phyloP scores from a whole-genome alignment of 2,329 filamentous ascomycete species.

The Karstenula rhodostoma region DNA sequence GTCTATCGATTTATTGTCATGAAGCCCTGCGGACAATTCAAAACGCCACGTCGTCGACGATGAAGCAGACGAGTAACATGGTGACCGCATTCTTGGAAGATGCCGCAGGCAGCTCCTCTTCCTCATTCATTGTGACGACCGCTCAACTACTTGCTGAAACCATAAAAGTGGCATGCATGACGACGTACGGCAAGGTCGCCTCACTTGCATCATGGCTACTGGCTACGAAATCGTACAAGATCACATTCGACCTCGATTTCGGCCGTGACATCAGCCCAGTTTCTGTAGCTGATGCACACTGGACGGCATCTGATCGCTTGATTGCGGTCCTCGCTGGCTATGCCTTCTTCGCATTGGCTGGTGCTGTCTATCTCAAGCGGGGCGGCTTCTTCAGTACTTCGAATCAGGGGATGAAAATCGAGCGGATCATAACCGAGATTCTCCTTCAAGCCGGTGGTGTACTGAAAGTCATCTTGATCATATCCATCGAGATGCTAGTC shows the following conservation, averaged over 20 bases:
- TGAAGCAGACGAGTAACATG: slow-evolving; percentile 41
- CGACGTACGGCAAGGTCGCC: slow-evolving; percentile 22
- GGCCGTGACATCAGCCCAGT: slow-evolving; percentile 29
- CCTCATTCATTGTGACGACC: slow-evolving; percentile 25
- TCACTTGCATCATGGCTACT: slow-evolving; percentile 36
- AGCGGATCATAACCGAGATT: slow-evolving; percentile 80
- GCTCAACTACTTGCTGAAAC: slow-evolving; percentile 27
- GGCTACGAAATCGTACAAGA: slow-evolving; percentile 47
- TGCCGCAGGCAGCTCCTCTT: slow-evolving; percentile 31
- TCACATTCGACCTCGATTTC: slow-evolving; percentile 45
- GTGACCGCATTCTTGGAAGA: slow-evolving; percentile 36
- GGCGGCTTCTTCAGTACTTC: slow-evolving; percentile 72
- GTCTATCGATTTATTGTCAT: slow-evolving; percentile 49
- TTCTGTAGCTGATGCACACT: slow-evolving; percentile 49
- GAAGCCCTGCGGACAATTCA: slow-evolving; percentile 48
- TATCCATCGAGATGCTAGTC: slow-evolving; percentile 98
- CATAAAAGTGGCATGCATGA: slow-evolving; percentile 13
- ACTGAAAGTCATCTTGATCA: slow-evolving; percentile 97
- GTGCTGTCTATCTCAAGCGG: slow-evolving; percentile 80
- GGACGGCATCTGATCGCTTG: slow-evolving; percentile 64
- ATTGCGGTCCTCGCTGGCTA: slow-evolving; percentile 85
- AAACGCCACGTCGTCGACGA: slow-evolving; percentile 43
- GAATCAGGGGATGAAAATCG: slow-evolving; percentile 64
- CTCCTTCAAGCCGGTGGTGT: slow-evolving; percentile 95
- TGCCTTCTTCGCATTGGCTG: slow-evolving; percentile 74